Conservation (phyloP, 805 yeast genomes). For the Hanseniaspora valbyensis region DNA sequence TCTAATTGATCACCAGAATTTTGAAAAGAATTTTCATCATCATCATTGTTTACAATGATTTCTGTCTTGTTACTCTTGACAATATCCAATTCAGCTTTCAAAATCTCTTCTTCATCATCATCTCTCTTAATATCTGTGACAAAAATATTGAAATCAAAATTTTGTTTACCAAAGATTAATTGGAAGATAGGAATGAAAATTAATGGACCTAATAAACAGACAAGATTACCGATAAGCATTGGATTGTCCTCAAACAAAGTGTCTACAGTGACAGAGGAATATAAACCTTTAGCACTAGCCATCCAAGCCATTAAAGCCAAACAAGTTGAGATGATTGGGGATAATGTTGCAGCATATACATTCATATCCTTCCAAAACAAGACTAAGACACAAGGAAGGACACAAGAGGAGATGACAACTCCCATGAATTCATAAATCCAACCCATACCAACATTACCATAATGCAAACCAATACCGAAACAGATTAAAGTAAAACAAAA, state of each 20-base stretch:
- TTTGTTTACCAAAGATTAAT: slow-evolving; percentile 50
- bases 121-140: slow-evolving; percentile 48
- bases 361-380: slow-evolving; percentile 57
- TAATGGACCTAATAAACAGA: slow-evolving; percentile 64
- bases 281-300: slow-evolving; percentile 30
- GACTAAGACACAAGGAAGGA: slow-evolving; percentile 61
- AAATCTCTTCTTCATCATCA: slow-evolving; percentile 60
- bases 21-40: slow-evolving; percentile 14
- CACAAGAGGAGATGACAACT: slow-evolving; percentile 76
- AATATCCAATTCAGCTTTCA: slow-evolving; percentile 31
- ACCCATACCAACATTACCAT: slow-evolving; percentile 78
- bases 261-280: slow-evolving; percentile 37
- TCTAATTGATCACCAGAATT: slow-evolving; percentile 18
- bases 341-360: slow-evolving; percentile 51
- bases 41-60: slow-evolving; percentile 19
- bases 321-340: slow-evolving; percentile 71
- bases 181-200: slow-evolving; percentile 59
- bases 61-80: slow-evolving; percentile 6
- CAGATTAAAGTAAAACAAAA: slow-evolving; percentile 63
- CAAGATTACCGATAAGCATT: slow-evolving; percentile 81
- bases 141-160: slow-evolving; percentile 61
- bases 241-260: slow-evolving; percentile 73
- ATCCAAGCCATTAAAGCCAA: slow-evolving; percentile 66
- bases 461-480: slow-evolving; percentile 68
- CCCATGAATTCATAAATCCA: slow-evolving; percentile 84